Conservation (phyloP, 148 eudicot species). For the Euryodendron excelsum region DNA sequence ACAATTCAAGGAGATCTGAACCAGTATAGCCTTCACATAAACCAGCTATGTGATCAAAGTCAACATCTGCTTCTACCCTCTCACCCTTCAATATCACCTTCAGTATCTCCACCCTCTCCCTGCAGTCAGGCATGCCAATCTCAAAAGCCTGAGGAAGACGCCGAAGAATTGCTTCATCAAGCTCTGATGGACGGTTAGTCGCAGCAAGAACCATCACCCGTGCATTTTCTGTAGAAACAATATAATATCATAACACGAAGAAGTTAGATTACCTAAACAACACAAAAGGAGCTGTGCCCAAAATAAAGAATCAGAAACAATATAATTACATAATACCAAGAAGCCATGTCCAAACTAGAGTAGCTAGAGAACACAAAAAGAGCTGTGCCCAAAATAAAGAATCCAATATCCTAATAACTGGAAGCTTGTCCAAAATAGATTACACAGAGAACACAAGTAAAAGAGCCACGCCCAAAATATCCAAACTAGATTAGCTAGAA, state of each 20-base stretch:
- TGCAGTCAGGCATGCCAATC: constrained; percentile 77
- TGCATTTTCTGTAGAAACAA: constrained; percentile 58
- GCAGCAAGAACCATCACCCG: constrained; percentile 99
- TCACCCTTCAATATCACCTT: constrained; percentile 78
- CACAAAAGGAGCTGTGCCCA: no score
- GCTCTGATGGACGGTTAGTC: constrained; percentile 94
- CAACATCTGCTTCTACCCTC: constrained; percentile 60
- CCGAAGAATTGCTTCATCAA: constrained; percentile 94
- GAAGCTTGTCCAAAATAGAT: not conserved
- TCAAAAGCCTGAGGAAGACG: constrained; percentile 96
- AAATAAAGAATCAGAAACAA: constrained; percentile 1
- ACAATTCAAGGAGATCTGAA: constrained; percentile 81
- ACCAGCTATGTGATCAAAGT: constrained; percentile 62
- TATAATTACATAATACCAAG: not conserved
- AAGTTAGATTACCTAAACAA: constrained; percentile 8
- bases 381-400: not conserved
- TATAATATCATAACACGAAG: not conserved
- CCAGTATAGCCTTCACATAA: constrained; percentile 89
- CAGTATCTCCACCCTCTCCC: constrained; percentile 70
- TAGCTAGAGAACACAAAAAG: not conserved
- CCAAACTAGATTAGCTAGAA: no score
- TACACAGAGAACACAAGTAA: constrained; percentile 2
- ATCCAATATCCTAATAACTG: not conserved
- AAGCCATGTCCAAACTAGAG: not conserved
- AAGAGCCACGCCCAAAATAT: no score